Conservation (phyloP, 129 eudicot genomes). For the Silybum marianum region DNA sequence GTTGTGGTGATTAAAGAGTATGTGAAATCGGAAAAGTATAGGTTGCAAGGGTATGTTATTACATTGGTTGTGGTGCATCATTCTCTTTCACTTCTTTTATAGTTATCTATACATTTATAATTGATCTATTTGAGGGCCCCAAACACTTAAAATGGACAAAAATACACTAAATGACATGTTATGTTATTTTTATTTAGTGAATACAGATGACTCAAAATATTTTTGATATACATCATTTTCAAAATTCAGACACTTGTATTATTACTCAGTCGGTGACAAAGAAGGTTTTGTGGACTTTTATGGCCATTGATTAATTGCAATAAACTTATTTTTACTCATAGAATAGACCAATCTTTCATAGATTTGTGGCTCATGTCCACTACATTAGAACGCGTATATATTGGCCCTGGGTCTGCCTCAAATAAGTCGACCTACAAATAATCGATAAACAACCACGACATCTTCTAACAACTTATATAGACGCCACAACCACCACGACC, state of each 20-base stretch:
- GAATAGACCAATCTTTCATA: background rate
- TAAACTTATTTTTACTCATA: background rate
- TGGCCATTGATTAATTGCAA: background rate
- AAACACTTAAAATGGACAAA: slow-evolving; percentile 1
- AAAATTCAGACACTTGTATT: background rate
- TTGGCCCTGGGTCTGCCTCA: background rate
- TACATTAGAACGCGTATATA: background rate
- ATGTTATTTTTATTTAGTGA: background rate
- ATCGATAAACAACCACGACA: background rate
- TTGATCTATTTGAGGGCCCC: background rate
- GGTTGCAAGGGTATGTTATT: slow-evolving; percentile 42
- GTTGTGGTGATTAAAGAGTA: slow-evolving; percentile 33
- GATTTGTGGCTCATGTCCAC: background rate
- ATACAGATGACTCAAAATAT: background rate
- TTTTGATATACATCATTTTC: background rate
- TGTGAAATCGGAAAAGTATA: no score
- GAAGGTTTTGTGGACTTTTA: background rate
- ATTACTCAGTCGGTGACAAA: background rate
- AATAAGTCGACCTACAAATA: background rate
- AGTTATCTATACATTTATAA: background rate
- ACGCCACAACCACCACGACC: background rate
- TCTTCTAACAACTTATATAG: background rate
- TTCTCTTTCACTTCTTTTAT: background rate
- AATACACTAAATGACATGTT: background rate
- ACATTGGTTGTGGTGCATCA: slow-evolving; percentile 62